Base-by-base conservation (phyloP, 768 basidiomycete genomes). In the Fistulinella prunicolor region DNA sequence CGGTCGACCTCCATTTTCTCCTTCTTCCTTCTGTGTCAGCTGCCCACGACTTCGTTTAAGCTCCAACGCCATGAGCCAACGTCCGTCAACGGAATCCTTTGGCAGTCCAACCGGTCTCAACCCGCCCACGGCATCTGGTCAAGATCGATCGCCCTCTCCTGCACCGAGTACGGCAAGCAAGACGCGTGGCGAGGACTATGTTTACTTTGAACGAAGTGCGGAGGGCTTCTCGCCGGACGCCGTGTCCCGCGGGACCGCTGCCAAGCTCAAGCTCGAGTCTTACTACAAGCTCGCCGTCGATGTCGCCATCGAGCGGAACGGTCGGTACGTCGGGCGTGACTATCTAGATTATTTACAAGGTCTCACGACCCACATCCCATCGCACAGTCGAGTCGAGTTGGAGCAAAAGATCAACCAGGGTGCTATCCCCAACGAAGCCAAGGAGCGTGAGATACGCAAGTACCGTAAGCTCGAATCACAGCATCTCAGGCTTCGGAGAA, bases 241-340 rank as follows among this genome's bases (percentile, higher is more conserved):
- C 17, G 78, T 92, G 44, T 91, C 93, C 49, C 88, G 89, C 42
- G 86, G 91, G 8, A 95, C 92, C 40, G 89, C 89, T 21, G 93
- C 94, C 17, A 96, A 96, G 66, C 82, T 97, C 67, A 96, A 96
- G 70, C 84, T 99, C 47, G 94, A 95, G 70, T 89, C 94, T 38
- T 97, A 86, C 74, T 99, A 99, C 78, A 97, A 97, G 70, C 88
- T 97, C 49, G 93, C 94, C 5, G 95, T 99, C 28, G 94, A 98
- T 66, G 81, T 91, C 53, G 95, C 95, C 40, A 95, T 99, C 54
- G 94, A 94, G 66, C 77, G 95, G 49, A 97, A 97, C 69, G 86
- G 87, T 42, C 82, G 95, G 94, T 95, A 60, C 44, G 65, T 61
- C 48, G 29, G 28, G 6, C 38, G 38, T 53, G 37, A 41, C 50